Base-by-base conservation (phyloP, 805 yeast genomes). In the Saccharomycopsis schoenii region DNA sequence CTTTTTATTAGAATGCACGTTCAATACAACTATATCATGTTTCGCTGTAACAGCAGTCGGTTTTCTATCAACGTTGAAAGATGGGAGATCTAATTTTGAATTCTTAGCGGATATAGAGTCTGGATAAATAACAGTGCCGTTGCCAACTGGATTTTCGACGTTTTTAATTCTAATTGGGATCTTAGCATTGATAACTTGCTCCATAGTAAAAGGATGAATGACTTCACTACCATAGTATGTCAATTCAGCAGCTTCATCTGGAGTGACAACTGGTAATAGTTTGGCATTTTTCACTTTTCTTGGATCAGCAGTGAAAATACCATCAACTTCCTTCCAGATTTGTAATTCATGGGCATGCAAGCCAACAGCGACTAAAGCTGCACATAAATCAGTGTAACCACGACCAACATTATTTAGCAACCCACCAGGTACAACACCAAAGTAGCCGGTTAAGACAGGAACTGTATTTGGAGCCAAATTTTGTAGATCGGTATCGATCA, bases 291-390 rank as follows among this genome's bases (percentile, higher is more conserved):
- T 86, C 36, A 94, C 98, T 68, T 94, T 94, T 64, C 99, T 80
- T 50, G 99, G 99, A 72, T 94, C 99, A 2, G 99, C 99, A 0
- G 98, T 92, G 77, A 94, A 94, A 47, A 94, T 94, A 68, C 99
- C 99, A 72, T 94, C 99, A 58, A 94, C 99, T 76, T 94, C 99
- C 69, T 94, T 94, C 99, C 99, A 94, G 57, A 94, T 89, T 76
- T 94, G 99, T 64, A 94, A 79, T 74, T 94, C 99, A 55, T 90
- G 96, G 4, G 98, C 97, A 64, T 80, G 83, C 57, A 87, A 74
- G 1, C 97, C 99, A 36, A 94, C 98, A 0, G 99, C 97, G 47
- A 91, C 82, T 69, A 94, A 79, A 1, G 98, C 99, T 19, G 99
- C 99, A 78, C 99, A 94, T 67, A 94, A 77, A 72, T 94, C 99